A percentile compares a stretch with the other conserved stretches of the same genome.
These are phyloP conservation scores for Phytopythium mirpurense DNA, from an alignment of 352 stramenopile genomes.

Conservation along the genomic window DNA sequence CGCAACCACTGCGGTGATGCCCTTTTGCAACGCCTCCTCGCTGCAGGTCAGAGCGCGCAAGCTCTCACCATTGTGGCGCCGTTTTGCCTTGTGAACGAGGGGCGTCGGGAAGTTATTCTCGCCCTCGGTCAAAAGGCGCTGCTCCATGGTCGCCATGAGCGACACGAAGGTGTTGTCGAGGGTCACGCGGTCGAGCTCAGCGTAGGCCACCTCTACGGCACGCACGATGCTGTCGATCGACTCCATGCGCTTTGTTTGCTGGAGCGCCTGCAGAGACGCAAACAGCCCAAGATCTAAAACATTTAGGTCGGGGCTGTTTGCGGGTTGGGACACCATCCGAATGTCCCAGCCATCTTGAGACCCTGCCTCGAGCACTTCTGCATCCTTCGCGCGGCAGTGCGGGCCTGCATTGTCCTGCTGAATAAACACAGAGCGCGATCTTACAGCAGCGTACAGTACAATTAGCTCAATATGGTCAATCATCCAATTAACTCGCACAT, in stretches of 20 bases:
- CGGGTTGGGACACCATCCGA: conserved; percentile 8
- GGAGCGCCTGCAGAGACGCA: conserved; percentile 11
- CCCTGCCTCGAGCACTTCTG: background rate
- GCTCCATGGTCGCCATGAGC: conserved; percentile 17
- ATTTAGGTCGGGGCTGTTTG: conserved; percentile 18
- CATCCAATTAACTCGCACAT: no score
- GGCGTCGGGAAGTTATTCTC: conserved; percentile 20
- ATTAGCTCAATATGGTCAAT: no score
- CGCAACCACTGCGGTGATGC: background rate
- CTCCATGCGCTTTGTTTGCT: conserved; percentile 9
- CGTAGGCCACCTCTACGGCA: conserved; percentile 11
- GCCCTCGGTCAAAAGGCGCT: conserved; percentile 10
- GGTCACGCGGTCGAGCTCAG: conserved; percentile 8
- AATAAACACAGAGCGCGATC: background rate
- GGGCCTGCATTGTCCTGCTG: conserved; percentile 7
- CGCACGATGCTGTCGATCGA: conserved; percentile 6
- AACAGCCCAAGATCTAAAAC: conserved; percentile 19
- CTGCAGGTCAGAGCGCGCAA: background rate
- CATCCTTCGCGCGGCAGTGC: background rate
- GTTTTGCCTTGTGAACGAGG: conserved; percentile 7
- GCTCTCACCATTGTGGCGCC: background rate
- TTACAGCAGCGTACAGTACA: background rate
- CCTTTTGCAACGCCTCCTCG: background rate
- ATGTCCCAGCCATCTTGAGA: conserved; percentile 3
- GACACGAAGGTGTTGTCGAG: conserved; percentile 21